phyloP scores from a whole-genome alignment of 148 eudicot species.

The Dysphania ambrosioides region DNA sequence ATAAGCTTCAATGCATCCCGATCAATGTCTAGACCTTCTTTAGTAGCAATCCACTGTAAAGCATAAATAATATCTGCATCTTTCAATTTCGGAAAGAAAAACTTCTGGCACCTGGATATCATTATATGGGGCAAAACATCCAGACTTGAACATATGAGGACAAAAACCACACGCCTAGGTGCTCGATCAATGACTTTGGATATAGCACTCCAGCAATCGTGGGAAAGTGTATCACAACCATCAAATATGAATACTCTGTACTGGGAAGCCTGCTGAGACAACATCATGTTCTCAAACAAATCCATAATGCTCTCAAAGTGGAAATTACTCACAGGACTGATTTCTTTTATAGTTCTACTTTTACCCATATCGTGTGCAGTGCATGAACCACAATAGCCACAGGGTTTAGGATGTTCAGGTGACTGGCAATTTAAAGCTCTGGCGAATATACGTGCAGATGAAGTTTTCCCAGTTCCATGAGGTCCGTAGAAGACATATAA shows the following conservation, averaged over 20 bases:
- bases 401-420: conserved; percentile 70
- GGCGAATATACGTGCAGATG: conserved; percentile 88
- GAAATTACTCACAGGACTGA: conserved; percentile 64
- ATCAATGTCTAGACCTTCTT: conserved; percentile 82
- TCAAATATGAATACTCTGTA: conserved; percentile 71
- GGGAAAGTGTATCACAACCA: conserved; percentile 69
- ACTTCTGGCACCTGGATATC: conserved; percentile 92
- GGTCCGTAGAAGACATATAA: conserved; percentile 88
- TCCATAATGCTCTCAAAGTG: conserved; percentile 66
- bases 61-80: conserved; percentile 84
- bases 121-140: conserved; percentile 86
- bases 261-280: conserved; percentile 51
- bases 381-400: conserved; percentile 79
- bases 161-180: conserved; percentile 78
- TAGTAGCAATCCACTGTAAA: conserved; percentile 78
- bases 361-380: conserved; percentile 75
- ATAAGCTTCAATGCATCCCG: conserved; percentile 85
- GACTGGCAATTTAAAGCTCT: conserved; percentile 88
- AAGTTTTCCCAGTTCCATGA: conserved; percentile 91
- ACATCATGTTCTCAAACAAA: conserved; percentile 52
- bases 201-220: conserved; percentile 78
- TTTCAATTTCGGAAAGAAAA: conserved; percentile 89
- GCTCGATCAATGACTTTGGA: conserved; percentile 83
- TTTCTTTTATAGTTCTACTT: conserved; percentile 65
- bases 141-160: conserved; percentile 80